Conservation (phyloP, 805 yeast species). For the Starmera amethionina region DNA sequence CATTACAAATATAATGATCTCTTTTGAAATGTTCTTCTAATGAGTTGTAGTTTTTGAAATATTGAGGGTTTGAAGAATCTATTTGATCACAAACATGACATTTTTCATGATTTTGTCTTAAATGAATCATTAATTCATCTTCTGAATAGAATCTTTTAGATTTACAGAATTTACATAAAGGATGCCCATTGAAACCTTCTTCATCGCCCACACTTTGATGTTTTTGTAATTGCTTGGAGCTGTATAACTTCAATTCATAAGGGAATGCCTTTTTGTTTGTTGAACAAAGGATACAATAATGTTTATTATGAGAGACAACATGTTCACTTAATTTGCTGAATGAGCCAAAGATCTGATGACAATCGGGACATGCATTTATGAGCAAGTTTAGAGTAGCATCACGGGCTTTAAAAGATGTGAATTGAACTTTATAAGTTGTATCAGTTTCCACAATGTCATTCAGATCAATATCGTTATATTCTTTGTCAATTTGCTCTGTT, state of each 20-base stretch:
- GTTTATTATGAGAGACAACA: constrained; percentile 52
- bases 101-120: constrained; percentile 75
- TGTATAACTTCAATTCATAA: constrained; percentile 54
- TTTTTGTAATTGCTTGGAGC: constrained; percentile 47
- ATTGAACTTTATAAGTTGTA: constrained; percentile 44
- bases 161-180: constrained; percentile 73
- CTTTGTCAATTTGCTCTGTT: constrained; percentile 33
- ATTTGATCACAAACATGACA: constrained; percentile 83
- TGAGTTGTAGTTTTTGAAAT: constrained; percentile 67
- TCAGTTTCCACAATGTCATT: constrained; percentile 25
- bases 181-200: constrained; percentile 81
- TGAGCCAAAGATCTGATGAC: constrained; percentile 29
- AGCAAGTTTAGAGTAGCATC: constrained; percentile 42
- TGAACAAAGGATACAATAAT: constrained; percentile 69
- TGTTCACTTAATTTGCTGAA: constrained; percentile 61
- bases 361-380: constrained; percentile 38
- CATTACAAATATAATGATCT: constrained; percentile 71
- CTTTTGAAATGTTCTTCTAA: constrained; percentile 65
- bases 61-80: constrained; percentile 53
- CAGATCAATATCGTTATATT: constrained; percentile 27
- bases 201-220: constrained; percentile 73
- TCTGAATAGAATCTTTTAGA: constrained; percentile 73
- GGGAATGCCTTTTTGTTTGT: constrained; percentile 71
- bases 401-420: constrained; percentile 42
- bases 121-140: constrained; percentile 76